These are phyloP conservation scores for Penicillium sp. DNA, from an alignment of 2,329 filamentous ascomycete species.

Conservation along the genomic window DNA sequence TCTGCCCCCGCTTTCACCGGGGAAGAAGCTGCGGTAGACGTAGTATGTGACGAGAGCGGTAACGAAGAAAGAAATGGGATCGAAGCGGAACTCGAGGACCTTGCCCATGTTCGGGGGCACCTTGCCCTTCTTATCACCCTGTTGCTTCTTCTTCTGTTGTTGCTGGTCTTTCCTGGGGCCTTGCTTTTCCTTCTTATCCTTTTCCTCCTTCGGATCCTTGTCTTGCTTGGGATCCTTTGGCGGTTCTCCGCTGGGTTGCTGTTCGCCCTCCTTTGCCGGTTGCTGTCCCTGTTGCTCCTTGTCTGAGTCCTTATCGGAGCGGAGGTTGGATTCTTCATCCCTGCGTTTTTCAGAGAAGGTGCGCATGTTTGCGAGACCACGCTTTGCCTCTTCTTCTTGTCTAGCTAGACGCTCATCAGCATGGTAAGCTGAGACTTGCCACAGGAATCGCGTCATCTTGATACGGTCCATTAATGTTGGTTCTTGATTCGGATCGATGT, in stretches of 20 bases:
- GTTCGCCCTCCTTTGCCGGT: conserved; percentile 18
- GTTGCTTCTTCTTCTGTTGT: conserved; percentile 25
- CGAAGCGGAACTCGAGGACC: conserved; percentile 49
- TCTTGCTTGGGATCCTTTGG: conserved; percentile 3
- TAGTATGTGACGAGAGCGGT: conserved; percentile 61
- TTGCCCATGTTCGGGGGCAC: conserved; percentile 30
- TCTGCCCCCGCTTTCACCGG: conserved; percentile 58
- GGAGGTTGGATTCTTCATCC: background rate
- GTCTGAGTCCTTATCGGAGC: conserved; percentile 9
- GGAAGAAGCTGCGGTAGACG: conserved; percentile 63
- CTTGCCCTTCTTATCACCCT: conserved; percentile 26
- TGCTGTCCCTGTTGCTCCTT: conserved; percentile 28
- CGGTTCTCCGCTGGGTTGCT: conserved; percentile 18
- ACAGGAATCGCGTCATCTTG: conserved; percentile 57
- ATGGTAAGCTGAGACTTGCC: conserved; percentile 49
- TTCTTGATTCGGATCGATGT: conserved; percentile 52
- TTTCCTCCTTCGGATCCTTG: conserved; percentile 2
- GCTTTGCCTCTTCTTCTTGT: conserved; percentile 26
- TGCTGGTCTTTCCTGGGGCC: conserved; percentile 12
- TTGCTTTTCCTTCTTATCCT: conserved; percentile 4
- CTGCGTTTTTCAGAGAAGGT: background rate
- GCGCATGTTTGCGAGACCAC: background rate
- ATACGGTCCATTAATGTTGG: conserved; percentile 56
- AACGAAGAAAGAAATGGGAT: conserved; percentile 56
- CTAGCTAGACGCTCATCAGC: background rate